A percentile compares a stretch with the other conserved stretches of the same genome.
phyloP scores from a whole-genome alignment of 2,329 filamentous ascomycete species.

The Hawksworthiomyces lignivorus region DNA sequence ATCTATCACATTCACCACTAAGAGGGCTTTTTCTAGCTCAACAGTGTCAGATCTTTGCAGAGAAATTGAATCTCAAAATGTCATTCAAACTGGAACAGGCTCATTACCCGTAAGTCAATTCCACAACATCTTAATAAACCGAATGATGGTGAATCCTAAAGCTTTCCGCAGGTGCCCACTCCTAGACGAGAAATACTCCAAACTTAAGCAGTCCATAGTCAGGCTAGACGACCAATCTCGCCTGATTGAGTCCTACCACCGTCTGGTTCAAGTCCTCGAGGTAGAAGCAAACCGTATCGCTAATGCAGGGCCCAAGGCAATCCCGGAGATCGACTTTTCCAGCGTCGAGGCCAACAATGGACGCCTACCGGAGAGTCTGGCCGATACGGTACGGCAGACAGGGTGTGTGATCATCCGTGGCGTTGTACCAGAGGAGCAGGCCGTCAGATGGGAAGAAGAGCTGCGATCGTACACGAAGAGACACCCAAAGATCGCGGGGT shows the following conservation, averaged over 20 bases:
- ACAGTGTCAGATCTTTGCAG: too few species aligned
- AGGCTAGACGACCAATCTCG: slow-evolving; percentile 10
- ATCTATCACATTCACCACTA: too few species aligned
- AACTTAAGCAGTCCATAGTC: slow-evolving; percentile 16
- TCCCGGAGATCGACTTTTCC: slow-evolving; percentile 16
- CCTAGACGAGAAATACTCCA: slow-evolving; percentile 15
- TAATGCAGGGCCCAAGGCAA: slow-evolving; percentile 2
- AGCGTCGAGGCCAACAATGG: slow-evolving; percentile 10
- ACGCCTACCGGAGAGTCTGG: slow-evolving; percentile 9
- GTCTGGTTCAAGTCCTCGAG: slow-evolving; percentile 10
- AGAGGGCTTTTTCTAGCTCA: too few species aligned
- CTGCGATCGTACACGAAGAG: slow-evolving; percentile 16
- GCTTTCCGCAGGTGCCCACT: slow-evolving; percentile 12
- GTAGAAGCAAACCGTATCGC: slow-evolving; percentile 9
- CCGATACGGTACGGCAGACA: neutral
- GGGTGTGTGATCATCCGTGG: slow-evolving; percentile 18
- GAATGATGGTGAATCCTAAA: neutral
- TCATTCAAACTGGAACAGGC: too few species aligned
- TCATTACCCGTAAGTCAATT: too few species aligned
- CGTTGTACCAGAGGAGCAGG: slow-evolving; percentile 18
- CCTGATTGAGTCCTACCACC: slow-evolving; percentile 14
- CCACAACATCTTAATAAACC: too few species aligned
- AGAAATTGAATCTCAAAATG: too few species aligned
- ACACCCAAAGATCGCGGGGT: slow-evolving; percentile 14
- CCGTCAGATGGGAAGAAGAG: slow-evolving; percentile 16